Evolutionary conservation across 2,329 filamentous ascomycete genomes (phyloP).

Genomic region (Pseudogymnoascus sp.): DNA sequence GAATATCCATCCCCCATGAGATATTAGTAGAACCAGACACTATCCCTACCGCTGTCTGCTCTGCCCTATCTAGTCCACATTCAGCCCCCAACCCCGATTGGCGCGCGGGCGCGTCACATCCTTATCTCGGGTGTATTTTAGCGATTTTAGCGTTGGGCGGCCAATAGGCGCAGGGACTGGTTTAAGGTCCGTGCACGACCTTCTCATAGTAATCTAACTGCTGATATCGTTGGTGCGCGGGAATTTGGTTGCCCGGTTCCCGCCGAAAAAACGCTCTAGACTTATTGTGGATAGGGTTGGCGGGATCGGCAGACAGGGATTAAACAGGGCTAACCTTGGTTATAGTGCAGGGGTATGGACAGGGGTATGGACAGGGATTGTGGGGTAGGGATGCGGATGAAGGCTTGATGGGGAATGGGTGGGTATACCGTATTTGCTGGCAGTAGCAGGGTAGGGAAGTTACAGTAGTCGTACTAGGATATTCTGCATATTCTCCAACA

Average conservation of each 20-base stretch:
- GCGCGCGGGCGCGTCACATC: neutral
- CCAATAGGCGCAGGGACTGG: neutral
- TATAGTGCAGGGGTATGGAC: neutral
- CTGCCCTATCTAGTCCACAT: neutral
- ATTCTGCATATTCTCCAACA: neutral
- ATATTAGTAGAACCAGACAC: neutral
- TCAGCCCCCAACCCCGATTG: neutral
- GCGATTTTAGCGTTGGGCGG: neutral
- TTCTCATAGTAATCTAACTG: too few species aligned
- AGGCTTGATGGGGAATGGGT: neutral
- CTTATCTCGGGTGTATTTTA: neutral
- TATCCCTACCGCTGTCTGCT: too few species aligned
- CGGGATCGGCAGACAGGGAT: neutral
- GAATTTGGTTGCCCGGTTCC: neutral
- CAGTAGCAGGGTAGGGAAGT: neutral
- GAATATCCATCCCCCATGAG: neutral
- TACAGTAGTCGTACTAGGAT: too few species aligned
- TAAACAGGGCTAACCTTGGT: neutral
- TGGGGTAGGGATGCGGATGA: neutral
- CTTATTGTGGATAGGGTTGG: neutral
- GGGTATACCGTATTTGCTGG: neutral
- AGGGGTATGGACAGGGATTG: neutral
- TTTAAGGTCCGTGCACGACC: neutral
- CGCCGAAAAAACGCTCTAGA: neutral
- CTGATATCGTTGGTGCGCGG: neutral